Conservation (phyloP, 805 yeast genomes). For the Teunomyces gatunensis region DNA sequence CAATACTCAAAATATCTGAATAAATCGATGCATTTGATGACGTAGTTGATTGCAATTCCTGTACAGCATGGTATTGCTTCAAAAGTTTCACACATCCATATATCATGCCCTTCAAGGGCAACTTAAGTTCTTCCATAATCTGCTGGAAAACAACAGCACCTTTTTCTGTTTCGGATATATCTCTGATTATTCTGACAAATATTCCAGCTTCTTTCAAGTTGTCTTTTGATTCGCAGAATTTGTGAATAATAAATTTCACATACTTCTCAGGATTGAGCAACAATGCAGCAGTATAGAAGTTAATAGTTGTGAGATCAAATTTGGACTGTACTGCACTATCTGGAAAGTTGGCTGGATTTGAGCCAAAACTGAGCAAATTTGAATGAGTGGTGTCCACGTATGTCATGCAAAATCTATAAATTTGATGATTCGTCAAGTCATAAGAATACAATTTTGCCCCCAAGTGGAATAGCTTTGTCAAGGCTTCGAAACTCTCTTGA, state of each 20-base stretch:
- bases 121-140: slow-evolving; percentile 24
- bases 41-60: neutral
- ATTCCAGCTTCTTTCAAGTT: slow-evolving; percentile 24
- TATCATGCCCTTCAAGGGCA: slow-evolving; percentile 24
- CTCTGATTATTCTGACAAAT: slow-evolving; percentile 28
- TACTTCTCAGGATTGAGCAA: slow-evolving; percentile 33
- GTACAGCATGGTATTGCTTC: slow-evolving; percentile 9
- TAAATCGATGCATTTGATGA: slow-evolving; percentile 5
- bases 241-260: slow-evolving; percentile 19
- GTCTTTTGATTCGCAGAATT: slow-evolving; percentile 20
- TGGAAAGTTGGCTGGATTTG: slow-evolving; percentile 6
- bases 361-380: slow-evolving; percentile 16
- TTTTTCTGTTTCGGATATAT: slow-evolving; percentile 25
- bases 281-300: slow-evolving; percentile 35
- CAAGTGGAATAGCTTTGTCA: slow-evolving; percentile 34
- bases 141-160: slow-evolving; percentile 18
- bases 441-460: slow-evolving; percentile 29
- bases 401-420: slow-evolving; percentile 26
- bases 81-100: slow-evolving; percentile 25
- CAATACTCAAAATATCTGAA: slow-evolving; percentile 5
- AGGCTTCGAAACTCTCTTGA: slow-evolving; percentile 34
- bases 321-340: slow-evolving; percentile 12
- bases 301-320: slow-evolving; percentile 23
- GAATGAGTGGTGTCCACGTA: slow-evolving; percentile 32
- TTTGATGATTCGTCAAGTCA: slow-evolving; percentile 20